phyloP scores from a whole-genome alignment of 2,329 filamentous ascomycete species.

The Botrytis deweyae region DNA sequence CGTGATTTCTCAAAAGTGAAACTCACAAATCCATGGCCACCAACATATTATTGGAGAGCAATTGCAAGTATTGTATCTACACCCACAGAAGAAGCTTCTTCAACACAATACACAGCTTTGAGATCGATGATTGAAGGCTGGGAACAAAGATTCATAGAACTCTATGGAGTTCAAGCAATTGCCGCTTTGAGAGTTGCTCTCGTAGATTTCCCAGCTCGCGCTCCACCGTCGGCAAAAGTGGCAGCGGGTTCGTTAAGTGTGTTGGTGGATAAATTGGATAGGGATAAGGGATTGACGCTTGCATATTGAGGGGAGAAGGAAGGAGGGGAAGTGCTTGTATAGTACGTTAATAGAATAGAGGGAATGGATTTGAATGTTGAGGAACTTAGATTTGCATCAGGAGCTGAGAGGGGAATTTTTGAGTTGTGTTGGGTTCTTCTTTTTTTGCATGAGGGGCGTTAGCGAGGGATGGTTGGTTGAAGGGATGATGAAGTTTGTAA shows the following conservation, averaged over 20 bases:
- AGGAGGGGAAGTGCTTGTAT: neutral
- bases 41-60: constrained; percentile 77
- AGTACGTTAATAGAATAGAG: neutral
- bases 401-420: neutral
- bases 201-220: constrained; percentile 64
- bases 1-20: constrained; percentile 74
- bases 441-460: neutral
- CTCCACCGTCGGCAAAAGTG: constrained; percentile 6
- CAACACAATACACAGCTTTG: constrained; percentile 70
- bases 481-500: neutral
- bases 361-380: neutral
- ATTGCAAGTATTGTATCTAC: constrained; percentile 77
- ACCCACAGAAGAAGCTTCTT: constrained; percentile 63
- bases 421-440: neutral
- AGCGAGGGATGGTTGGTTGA: neutral
- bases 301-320: neutral
- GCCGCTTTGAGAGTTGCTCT: constrained; percentile 68
- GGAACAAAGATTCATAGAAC: constrained; percentile 71
- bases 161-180: constrained; percentile 77
- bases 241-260: constrained; percentile 19
- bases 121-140: constrained; percentile 71
- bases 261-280: constrained; percentile 22
- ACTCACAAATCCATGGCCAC: constrained; percentile 71
- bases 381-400: neutral
- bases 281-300: constrained; percentile 19